Evolutionary conservation across 345 rosid genomes (phyloP).

Genomic region (Salix exigua): DNA sequence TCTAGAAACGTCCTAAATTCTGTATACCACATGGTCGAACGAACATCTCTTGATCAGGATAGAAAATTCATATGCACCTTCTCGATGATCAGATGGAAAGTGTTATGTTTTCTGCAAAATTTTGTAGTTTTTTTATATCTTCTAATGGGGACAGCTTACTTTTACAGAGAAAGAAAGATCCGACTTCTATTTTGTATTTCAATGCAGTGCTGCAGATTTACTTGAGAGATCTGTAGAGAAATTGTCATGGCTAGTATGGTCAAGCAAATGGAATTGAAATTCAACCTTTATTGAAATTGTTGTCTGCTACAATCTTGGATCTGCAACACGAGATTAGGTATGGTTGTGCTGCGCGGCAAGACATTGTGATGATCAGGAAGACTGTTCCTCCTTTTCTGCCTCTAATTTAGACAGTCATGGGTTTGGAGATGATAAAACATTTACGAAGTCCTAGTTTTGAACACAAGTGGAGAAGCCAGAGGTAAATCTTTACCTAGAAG

Average conservation of each 20-base stretch:
- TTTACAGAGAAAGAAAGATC: slow-evolving; percentile 14
- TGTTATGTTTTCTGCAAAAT: slow-evolving; percentile 16
- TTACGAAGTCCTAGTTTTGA: slow-evolving; percentile 20
- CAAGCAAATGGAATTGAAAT: slow-evolving; percentile 18
- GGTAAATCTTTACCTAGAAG: slow-evolving; percentile 26
- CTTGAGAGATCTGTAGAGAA: slow-evolving; percentile 4
- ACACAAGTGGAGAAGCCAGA: slow-evolving; percentile 23
- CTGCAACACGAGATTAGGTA: slow-evolving; percentile 25
- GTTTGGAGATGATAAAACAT: slow-evolving; percentile 25
- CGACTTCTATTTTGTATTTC: slow-evolving; percentile 30
- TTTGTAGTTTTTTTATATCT: slow-evolving; percentile 1
- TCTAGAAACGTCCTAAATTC: neutral
- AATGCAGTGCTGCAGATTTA: slow-evolving; percentile 20
- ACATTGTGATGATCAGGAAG: slow-evolving; percentile 16
- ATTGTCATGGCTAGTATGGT: slow-evolving; percentile 24
- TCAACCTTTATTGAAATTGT: slow-evolving; percentile 23
- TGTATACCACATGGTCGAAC: slow-evolving; percentile 24
- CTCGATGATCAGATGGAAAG: slow-evolving; percentile 30
- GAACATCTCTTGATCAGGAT: slow-evolving; percentile 21
- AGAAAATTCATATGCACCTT: slow-evolving; percentile 15
- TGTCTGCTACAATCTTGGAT: slow-evolving; percentile 29
- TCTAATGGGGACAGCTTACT: slow-evolving; percentile 19
- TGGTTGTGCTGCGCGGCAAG: slow-evolving; percentile 6
- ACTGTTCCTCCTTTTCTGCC: slow-evolving; percentile 11
- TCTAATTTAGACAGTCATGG: slow-evolving; percentile 5